Evolutionary conservation across 164 flowering plant species (phyloP), one percentile per base, ranked within the genome.

Genomic region (Protea cynaroides): DNA sequence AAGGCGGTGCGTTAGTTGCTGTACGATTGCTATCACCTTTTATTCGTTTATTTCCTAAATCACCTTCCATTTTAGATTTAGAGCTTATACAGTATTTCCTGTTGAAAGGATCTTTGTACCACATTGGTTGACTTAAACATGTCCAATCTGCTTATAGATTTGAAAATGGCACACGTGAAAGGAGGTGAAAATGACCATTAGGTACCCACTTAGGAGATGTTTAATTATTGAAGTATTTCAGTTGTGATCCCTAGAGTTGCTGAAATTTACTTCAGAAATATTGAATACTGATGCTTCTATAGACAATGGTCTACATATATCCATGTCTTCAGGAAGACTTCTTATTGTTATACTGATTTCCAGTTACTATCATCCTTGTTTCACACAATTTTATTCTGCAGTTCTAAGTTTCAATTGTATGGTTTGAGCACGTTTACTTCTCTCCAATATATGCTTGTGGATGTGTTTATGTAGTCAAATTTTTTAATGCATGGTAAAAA

Each of bases 1-100:
- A 91, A 89, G 79, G 87, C 76, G 85, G 97, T 94, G 72, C 61
- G 85, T 76, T 72, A 44, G 72, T 67, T 52, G 34, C 63, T 76
- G 64, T 74, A 66, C 62, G 68, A 62, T 37, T 25, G 67, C 63
- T 62, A 19, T 37, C 46, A 61, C 62, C 57, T 29, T 43, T 52
- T 58, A 23, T 56, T 36, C 8, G 6, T 19, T 40, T 38, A 19
- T 59, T 40, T 56, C n/a, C 34, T 25, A 23, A 14, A 25, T 2
- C 34, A 4, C 37, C n/a, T 13, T 25, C 13, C 13, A 13, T 56
- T 56, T 25, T 13, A 52, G 29, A 13, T n/a, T 59, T 59, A 13
- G 15, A 40, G 21, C n/a, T 21, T 38, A 38, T 37, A 11, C 25
- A 4, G 7, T 25, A 40, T n/a, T 40, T 59, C 37, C 25, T 40